phyloP scores from a whole-genome alignment of 2,329 filamentous ascomycete species.

The Fusarium sp. region DNA sequence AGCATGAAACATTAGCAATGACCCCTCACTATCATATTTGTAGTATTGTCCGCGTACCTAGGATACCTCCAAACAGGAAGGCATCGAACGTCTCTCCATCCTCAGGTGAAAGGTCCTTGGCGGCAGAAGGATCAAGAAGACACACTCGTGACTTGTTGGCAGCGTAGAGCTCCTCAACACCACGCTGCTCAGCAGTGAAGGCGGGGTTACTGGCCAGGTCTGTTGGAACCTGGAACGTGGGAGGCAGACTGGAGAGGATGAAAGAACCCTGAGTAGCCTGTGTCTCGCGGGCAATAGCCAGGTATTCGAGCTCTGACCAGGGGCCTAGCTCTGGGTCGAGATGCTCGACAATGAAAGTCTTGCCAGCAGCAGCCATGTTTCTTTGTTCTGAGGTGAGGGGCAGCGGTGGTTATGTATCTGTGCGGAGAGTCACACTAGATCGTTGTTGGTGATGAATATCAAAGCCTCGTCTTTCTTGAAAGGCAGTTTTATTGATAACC shows the following conservation, averaged over 20 bases:
- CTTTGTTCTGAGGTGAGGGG: slow-evolving; percentile 37
- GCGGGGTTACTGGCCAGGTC: slow-evolving; percentile 69
- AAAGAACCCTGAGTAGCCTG: slow-evolving; percentile 77
- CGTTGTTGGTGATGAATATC: slow-evolving; percentile 24
- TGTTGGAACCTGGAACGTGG: slow-evolving; percentile 75
- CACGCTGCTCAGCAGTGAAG: slow-evolving; percentile 80
- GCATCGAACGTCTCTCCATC: slow-evolving; percentile 89
- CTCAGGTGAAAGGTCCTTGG: slow-evolving; percentile 84
- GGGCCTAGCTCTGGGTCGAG: slow-evolving; percentile 93
- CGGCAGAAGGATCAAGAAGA: slow-evolving; percentile 88
- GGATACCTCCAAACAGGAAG: slow-evolving; percentile 95
- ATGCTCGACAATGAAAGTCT: slow-evolving; percentile 96
- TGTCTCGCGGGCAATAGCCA: slow-evolving; percentile 87
- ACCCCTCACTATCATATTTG: background rate
- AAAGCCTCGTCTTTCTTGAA: slow-evolving; percentile 9
- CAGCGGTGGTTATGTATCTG: slow-evolving; percentile 14
- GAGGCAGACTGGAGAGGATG: slow-evolving; percentile 85
- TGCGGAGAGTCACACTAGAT: slow-evolving; percentile 20
- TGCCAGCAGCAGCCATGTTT: slow-evolving; percentile 61
- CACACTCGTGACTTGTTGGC: slow-evolving; percentile 83
- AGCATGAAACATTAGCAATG: slow-evolving; percentile 37
- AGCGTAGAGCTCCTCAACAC: slow-evolving; percentile 88
- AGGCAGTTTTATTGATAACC: slow-evolving; percentile 5
- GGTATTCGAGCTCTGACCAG: slow-evolving; percentile 96
- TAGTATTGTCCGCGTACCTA: slow-evolving; percentile 72